Evolutionary conservation across 306 rosid species (phyloP).

Genomic region (Glycine tomentella): DNA sequence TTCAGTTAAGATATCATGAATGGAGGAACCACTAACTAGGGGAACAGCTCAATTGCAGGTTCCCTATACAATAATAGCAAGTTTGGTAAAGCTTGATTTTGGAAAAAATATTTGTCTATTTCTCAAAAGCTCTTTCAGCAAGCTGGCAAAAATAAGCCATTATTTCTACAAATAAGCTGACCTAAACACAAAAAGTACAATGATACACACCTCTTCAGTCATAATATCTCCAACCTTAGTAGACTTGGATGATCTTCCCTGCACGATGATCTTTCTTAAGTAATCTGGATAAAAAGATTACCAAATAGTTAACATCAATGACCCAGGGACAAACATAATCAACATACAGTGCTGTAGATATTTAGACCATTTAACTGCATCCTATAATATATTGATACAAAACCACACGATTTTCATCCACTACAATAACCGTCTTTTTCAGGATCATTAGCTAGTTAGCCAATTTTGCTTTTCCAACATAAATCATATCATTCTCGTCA

Average conservation of each 20-base stretch:
- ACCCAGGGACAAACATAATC: constrained; percentile 3
- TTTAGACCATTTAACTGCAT: neutral
- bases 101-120: neutral
- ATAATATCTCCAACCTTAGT: constrained; percentile 99
- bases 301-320: constrained; percentile 15
- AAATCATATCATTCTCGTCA: neutral
- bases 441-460: constrained; percentile 14
- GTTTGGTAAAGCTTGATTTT: neutral
- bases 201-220: constrained; percentile 90
- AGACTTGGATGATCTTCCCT: constrained; percentile 98
- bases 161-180: neutral
- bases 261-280: constrained; percentile 97
- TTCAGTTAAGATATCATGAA: constrained; percentile 45
- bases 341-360: neutral
- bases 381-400: constrained; percentile 17
- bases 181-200: neutral
- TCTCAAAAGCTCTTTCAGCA: neutral
- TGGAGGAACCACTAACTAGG: constrained; percentile 15
- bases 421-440: constrained; percentile 14
- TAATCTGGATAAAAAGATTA: constrained; percentile 65
- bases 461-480: constrained; percentile 22
- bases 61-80: neutral
- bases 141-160: neutral
- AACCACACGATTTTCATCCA: neutral
- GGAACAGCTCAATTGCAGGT: constrained; percentile 11